Evolutionary conservation across 2,329 filamentous ascomycete genomes (phyloP), one percentile per base, ranked within the genome.

Genomic region (Diaporthe caulivora): DNA sequence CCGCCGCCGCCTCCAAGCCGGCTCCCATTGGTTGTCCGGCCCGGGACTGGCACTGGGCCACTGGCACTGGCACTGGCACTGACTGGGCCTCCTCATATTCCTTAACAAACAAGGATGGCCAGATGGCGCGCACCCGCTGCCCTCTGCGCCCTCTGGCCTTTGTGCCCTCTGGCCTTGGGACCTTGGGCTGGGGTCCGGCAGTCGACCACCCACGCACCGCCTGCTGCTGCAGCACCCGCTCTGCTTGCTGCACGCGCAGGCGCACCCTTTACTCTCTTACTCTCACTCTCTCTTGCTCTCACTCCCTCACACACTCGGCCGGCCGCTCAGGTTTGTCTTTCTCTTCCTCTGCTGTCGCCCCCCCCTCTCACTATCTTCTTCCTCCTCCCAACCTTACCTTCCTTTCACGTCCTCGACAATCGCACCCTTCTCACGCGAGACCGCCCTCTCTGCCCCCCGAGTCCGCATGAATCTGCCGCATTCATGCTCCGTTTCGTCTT

Each of bases 381-480:
- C 60, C 68, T 71, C 47, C 58, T 69, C 60, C 71, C 67, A 72
- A 72, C 71, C 71, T 73, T 74, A 69, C 71, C 71, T 71, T 74
- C 65, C 72, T 64, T 34, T 21, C 54, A 34, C 69, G 72, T 73
- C 71, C 64, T 71, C 71, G 71, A 75, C 74, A 71, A 44, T 70
- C 65, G 24, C 57, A 62, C 40, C 47, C 55, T 42, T 49, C 49
- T 42, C 55, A 26, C 62, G 53, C 64, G 51, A 64, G 47, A 51
- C 42, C 74, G 71, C 44, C 60, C 57, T 70, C 53, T 51, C 60
- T 51, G 34, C 37, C n/a, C 17, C 53, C 49, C 74, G 71, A 74
- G 57, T 71, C 60, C 70, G 71, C 74, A 75, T 75, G 74, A 73
- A 75, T 71, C 65, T 71, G 68, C 70, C 71, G 67, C 67, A 51